Evolutionary conservation across 2,329 filamentous ascomycete genomes (phyloP).

Genomic region (Ophiocordyceps camponoti-rufipedis): DNA sequence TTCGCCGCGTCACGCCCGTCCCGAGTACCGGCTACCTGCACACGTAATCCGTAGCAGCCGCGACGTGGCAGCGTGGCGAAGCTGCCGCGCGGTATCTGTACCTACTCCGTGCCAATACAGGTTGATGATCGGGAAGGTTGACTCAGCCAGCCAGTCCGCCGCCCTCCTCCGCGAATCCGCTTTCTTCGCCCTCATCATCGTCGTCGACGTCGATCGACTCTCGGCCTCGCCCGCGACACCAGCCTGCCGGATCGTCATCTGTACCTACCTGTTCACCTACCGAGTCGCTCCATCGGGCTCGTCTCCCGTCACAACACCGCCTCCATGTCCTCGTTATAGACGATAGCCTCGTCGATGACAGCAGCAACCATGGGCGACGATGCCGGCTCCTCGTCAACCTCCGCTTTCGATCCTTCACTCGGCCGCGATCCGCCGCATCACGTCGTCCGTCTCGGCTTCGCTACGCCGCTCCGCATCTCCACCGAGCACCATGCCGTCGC

Average conservation of each 20-base stretch:
- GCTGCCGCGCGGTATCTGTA: too few species aligned
- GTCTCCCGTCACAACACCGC: constrained; percentile 5
- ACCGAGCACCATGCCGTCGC: constrained; percentile 11
- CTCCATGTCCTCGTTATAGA: constrained; percentile 19
- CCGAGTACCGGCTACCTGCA: not conserved
- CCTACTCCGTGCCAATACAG: not conserved
- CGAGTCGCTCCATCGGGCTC: not conserved
- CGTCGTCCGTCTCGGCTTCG: not conserved
- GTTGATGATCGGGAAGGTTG: not conserved
- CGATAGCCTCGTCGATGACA: constrained; percentile 1
- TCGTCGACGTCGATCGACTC: not conserved
- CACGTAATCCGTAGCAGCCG: not conserved
- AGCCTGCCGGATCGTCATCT: not conserved
- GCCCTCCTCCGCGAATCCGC: not conserved
- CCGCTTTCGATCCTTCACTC: not conserved
- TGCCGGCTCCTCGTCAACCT: not conserved
- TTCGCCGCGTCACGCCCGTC: not conserved
- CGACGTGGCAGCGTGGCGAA: too few species aligned
- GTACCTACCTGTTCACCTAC: too few species aligned
- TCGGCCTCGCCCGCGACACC: not conserved
- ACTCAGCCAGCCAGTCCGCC: not conserved
- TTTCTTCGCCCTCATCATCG: not conserved
- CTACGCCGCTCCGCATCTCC: constrained; percentile 16
- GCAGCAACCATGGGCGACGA: constrained; percentile 1
- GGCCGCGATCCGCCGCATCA: not conserved